A percentile compares a stretch with the other conserved stretches of the same genome.
These are phyloP conservation scores for Zoysia japonica DNA, from an alignment of 176 grass and related monocot species.

Conservation along the genomic window DNA sequence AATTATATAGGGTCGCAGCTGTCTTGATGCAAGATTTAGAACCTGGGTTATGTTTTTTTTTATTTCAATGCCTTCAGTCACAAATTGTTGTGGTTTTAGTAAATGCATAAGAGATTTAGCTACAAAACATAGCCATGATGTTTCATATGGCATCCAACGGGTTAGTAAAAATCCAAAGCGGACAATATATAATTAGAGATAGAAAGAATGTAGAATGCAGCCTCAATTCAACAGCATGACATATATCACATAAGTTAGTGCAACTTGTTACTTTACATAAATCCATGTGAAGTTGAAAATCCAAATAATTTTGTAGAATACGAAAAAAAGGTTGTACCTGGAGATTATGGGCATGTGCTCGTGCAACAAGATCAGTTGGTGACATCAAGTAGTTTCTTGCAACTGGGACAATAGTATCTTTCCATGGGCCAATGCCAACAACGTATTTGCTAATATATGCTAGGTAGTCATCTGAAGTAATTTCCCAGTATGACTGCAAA, in stretches of 20 bases:
- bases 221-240: background rate
- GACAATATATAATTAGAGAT: background rate
- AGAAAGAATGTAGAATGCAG: background rate
- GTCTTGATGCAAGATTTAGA: background rate
- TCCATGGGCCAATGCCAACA: slow-evolving; percentile 92
- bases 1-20: background rate
- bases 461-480: slow-evolving; percentile 86
- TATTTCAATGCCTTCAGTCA: slow-evolving; percentile 14
- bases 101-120: slow-evolving; percentile 11
- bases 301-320: slow-evolving; percentile 14
- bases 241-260: background rate
- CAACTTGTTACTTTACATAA: slow-evolving; percentile 15
- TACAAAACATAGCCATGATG: background rate
- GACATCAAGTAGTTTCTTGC: slow-evolving; percentile 69
- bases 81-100: background rate
- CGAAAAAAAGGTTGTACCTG: slow-evolving; percentile 54
- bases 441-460: slow-evolving; percentile 75
- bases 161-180: background rate
- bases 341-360: slow-evolving; percentile 92
- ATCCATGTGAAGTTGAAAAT: slow-evolving; percentile 1
- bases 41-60: background rate
- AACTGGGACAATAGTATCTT: slow-evolving; percentile 82
- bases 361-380: slow-evolving; percentile 83
- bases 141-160: slow-evolving; percentile 2
- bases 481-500: slow-evolving; percentile 91